These are phyloP conservation scores for Erythrobasidium hasegawianum DNA, from an alignment of 1,284 basidiomycete species.

Conservation along the genomic window DNA sequence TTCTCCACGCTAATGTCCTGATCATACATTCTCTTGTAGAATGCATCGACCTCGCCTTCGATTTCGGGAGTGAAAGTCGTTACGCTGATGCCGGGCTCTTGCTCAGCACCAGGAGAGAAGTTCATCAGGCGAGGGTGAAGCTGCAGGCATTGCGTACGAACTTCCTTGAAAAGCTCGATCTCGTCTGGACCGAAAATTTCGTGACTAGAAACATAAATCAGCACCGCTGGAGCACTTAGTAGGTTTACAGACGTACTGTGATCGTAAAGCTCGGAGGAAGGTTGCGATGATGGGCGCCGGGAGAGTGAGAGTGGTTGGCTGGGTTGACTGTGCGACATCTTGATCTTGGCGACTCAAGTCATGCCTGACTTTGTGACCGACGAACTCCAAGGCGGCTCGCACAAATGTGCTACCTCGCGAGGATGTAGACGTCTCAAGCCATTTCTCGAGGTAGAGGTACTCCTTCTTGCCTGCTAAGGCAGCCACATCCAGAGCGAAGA, in stretches of 20 bases:
- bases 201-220: slow-evolving; percentile 45
- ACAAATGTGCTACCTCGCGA: slow-evolving; percentile 80
- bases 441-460: slow-evolving; percentile 92
- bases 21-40: slow-evolving; percentile 98
- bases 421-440: slow-evolving; percentile 82
- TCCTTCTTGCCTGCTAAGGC: slow-evolving; percentile 87
- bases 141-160: slow-evolving; percentile 89
- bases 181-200: slow-evolving; percentile 62
- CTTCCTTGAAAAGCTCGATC: slow-evolving; percentile 82
- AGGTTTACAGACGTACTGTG: slow-evolving; percentile 57
- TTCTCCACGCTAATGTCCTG: slow-evolving; percentile 86
- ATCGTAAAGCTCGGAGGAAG: slow-evolving; percentile 79
- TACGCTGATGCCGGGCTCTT: slow-evolving; percentile 87
- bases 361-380: slow-evolving; percentile 85
- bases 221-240: slow-evolving; percentile 37
- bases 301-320: slow-evolving; percentile 74
- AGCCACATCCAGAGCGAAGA: slow-evolving; percentile 86
- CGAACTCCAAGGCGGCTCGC: slow-evolving; percentile 76
- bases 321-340: slow-evolving; percentile 53
- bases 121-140: slow-evolving; percentile 96
- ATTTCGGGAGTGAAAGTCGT: slow-evolving; percentile 84
- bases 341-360: slow-evolving; percentile 77
- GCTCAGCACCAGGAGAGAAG: slow-evolving; percentile 75
- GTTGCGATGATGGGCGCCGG: slow-evolving; percentile 84
- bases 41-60: slow-evolving; percentile 86